Evolutionary conservation across 2,329 filamentous ascomycete genomes (phyloP).

Genomic region (Ustilaginoidea virens): DNA sequence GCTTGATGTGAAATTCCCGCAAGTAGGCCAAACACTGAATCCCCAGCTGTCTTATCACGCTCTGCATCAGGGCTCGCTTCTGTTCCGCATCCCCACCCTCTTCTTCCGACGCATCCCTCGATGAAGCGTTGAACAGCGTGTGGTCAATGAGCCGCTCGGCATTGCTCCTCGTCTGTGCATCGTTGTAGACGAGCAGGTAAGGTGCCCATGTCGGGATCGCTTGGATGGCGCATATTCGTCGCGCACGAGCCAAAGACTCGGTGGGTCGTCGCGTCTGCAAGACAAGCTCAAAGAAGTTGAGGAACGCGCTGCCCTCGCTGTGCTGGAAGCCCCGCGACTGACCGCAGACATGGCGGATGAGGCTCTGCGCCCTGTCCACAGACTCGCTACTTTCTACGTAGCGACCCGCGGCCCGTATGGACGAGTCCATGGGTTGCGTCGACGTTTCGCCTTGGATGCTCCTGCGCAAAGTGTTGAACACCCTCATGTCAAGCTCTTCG

Average conservation of each 20-base stretch:
- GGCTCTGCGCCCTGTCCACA: slow-evolving; percentile 16
- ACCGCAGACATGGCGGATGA: slow-evolving; percentile 26
- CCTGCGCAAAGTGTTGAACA: slow-evolving; percentile 37
- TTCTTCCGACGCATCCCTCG: slow-evolving; percentile 5
- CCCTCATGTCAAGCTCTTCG: slow-evolving; percentile 30
- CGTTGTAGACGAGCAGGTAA: slow-evolving; percentile 30
- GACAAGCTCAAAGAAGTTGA: slow-evolving; percentile 25
- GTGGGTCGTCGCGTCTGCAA: slow-evolving; percentile 14
- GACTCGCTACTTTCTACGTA: slow-evolving; percentile 33
- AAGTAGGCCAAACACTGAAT: slow-evolving; percentile 30
- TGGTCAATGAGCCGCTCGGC: slow-evolving; percentile 28
- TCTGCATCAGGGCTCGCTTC: slow-evolving; percentile 5
- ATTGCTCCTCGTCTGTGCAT: slow-evolving; percentile 23
- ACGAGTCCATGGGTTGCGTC: slow-evolving; percentile 33
- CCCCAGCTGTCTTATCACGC: slow-evolving; percentile 24
- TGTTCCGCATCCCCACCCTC: neutral
- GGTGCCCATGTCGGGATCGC: slow-evolving; percentile 33
- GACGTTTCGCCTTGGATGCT: slow-evolving; percentile 32
- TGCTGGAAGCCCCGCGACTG: slow-evolving; percentile 30
- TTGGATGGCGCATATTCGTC: slow-evolving; percentile 11
- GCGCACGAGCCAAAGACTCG: slow-evolving; percentile 8
- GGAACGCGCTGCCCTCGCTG: slow-evolving; percentile 31
- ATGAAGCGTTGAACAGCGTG: slow-evolving; percentile 24
- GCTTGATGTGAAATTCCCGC: slow-evolving; percentile 28
- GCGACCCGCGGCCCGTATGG: slow-evolving; percentile 37